phyloP scores from a whole-genome alignment of 768 basidiomycete species.

The Pleurotus tuber-regium region DNA sequence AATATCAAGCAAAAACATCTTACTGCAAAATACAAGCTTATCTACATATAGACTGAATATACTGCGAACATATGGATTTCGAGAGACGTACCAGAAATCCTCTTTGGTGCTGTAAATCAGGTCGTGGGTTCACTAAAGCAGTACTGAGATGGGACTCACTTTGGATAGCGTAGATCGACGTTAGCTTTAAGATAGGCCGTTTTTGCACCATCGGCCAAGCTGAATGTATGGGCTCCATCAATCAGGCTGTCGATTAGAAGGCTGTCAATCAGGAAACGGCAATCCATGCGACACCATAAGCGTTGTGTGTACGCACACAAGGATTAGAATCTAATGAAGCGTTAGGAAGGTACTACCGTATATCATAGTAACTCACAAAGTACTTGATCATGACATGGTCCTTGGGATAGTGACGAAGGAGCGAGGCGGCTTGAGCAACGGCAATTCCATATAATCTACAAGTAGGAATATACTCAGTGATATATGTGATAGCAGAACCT shows the following conservation, averaged over 20 bases:
- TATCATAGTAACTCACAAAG: background rate
- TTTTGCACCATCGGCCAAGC: background rate
- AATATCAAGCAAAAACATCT: background rate
- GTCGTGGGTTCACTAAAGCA: too few relatives aligned
- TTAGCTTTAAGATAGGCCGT: background rate
- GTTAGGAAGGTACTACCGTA: background rate
- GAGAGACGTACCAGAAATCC: background rate
- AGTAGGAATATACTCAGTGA: background rate
- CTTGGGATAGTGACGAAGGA: background rate
- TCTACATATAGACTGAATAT: background rate
- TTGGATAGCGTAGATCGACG: background rate
- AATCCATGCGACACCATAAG: background rate
- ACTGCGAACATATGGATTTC: background rate
- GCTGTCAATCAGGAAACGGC: too few relatives aligned
- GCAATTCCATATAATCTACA: constrained; percentile 1
- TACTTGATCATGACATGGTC: background rate
- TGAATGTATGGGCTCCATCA: constrained; percentile 6
- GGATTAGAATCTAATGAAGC: background rate
- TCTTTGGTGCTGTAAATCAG: background rate
- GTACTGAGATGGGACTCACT: background rate
- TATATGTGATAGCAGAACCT: background rate
- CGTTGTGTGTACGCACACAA: background rate
- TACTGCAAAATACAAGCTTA: constrained; percentile 1
- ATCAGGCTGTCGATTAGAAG: background rate
- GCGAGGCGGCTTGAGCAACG: background rate